Percentiles rank a stretch among this genome's conserved stretches.
Conservation (phyloP, 805 yeast species). For the Kodamaea jinghongensis region DNA sequence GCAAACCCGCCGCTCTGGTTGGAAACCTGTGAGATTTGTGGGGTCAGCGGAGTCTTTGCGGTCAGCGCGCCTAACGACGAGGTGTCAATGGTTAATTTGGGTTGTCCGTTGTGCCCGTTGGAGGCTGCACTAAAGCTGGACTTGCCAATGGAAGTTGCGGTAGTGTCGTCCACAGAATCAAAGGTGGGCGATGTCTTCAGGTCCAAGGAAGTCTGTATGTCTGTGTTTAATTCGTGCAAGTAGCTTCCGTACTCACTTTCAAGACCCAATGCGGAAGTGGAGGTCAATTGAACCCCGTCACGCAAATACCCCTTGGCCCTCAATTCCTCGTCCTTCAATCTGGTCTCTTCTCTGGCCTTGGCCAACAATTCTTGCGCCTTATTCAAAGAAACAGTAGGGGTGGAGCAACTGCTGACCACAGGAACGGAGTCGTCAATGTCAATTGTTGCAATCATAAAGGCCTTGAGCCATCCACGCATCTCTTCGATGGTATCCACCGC, state of each 20-base stretch:
- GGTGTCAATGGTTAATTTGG: constrained; percentile 36
- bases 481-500: constrained; percentile 91
- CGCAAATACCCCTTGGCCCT: constrained; percentile 40
- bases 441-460: constrained; percentile 91
- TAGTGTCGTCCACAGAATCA: constrained; percentile 32
- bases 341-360: constrained; percentile 75
- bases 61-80: constrained; percentile 15
- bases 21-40: constrained; percentile 23
- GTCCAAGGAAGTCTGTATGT: constrained; percentile 26
- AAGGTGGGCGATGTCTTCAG: constrained; percentile 29
- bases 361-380: constrained; percentile 85
- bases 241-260: constrained; percentile 13
- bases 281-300: constrained; percentile 17
- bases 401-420: constrained; percentile 84
- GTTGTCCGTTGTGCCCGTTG: constrained; percentile 12
- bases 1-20: constrained; percentile 47
- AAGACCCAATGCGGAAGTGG: constrained; percentile 4
- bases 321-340: constrained; percentile 49
- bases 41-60: constrained; percentile 36
- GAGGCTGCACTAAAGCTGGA: constrained; percentile 21
- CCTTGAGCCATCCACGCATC: constrained; percentile 93
- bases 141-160: constrained; percentile 21
- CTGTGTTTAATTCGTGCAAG: constrained; percentile 12
- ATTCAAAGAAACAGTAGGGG: constrained; percentile 89
- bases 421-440: constrained; percentile 93